Base-by-base conservation (phyloP, 2,329 filamentous ascomycete species). In the Onygena corvina region DNA sequence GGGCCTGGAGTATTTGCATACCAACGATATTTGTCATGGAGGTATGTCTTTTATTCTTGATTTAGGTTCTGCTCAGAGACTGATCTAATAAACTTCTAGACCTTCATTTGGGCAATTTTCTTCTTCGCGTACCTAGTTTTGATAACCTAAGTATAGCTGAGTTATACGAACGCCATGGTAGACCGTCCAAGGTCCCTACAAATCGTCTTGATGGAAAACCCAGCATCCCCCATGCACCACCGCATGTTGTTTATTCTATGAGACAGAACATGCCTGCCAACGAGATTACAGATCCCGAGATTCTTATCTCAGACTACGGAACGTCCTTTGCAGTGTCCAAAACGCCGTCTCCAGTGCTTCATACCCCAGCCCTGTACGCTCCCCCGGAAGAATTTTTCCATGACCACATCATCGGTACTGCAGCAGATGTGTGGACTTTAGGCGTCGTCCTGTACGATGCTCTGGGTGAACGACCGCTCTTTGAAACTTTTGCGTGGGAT, bases 301-400 rank as follows among this genome's bases (percentile, higher is more conserved):
- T 58, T 47, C 49, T 58, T n/a, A 58, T 59, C 38, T 56, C 53
- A 25, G 57, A 59, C 50, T 58, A 58, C 36, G 57, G 57, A 7
- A 57, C 53, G 11, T 58, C 56, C 18, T 59, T 59, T 50, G 36
- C 53, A 42, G 18, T 53, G 21, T 47, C 55, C 46, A 11, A 57
- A 27, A 56, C 54, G 4, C 50, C 55, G 21, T 50, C 50, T 47
- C 55, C 55, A 20, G 56, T 47, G 44, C 55, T 56, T 42, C 49
- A 58, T 23, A 59, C 57, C 6, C 56, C 55, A 38, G 38, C 49
- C 14, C 56, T 57, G 1, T 57, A 56, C 38, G 20, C 53, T 44
- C 56, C 55, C 31, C 56, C 57, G 33, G 55, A 59, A 53, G 54
- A 27, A 0, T 50, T 54, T 29, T 54, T 56, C 33, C 48, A 54